Conservation (phyloP, 148 eudicot species). For the Dianthus caryophyllus region DNA sequence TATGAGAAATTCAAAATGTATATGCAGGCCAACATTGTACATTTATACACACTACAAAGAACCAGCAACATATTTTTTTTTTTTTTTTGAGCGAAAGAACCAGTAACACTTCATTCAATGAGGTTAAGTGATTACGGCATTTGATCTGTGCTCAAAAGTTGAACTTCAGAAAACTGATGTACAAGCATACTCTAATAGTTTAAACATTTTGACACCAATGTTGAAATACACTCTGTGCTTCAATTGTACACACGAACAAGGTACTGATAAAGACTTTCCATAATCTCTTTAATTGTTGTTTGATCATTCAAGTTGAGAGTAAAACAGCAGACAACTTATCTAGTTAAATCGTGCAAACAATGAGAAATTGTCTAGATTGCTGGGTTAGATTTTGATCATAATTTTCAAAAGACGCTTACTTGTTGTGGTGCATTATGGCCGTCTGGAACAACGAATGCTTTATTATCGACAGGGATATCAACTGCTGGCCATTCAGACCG, state of each 20-base stretch:
- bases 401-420: conserved; percentile 31
- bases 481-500: conserved; percentile 76
- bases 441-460: conserved; percentile 68
- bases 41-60: too few relatives aligned
- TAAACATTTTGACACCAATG: neutral
- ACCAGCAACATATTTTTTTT: too few relatives aligned
- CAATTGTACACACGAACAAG: too few relatives aligned
- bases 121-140: too few relatives aligned
- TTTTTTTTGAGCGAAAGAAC: too few relatives aligned
- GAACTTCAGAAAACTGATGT: neutral
- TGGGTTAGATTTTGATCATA: neutral
- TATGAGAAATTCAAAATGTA: too few relatives aligned
- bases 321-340: neutral
- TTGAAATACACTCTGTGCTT: too few relatives aligned
- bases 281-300: conserved; percentile 5
- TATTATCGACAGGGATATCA: conserved; percentile 82
- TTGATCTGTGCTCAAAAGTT: neutral
- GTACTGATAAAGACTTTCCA: neutral
- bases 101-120: too few relatives aligned
- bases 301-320: neutral
- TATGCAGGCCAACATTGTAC: too few relatives aligned
- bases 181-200: neutral
- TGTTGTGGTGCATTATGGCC: conserved; percentile 94
- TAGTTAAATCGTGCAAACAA: neutral
- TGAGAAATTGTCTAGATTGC: neutral